Base-by-base conservation (phyloP, 768 basidiomycete species). In the Amanita rubescens region DNA sequence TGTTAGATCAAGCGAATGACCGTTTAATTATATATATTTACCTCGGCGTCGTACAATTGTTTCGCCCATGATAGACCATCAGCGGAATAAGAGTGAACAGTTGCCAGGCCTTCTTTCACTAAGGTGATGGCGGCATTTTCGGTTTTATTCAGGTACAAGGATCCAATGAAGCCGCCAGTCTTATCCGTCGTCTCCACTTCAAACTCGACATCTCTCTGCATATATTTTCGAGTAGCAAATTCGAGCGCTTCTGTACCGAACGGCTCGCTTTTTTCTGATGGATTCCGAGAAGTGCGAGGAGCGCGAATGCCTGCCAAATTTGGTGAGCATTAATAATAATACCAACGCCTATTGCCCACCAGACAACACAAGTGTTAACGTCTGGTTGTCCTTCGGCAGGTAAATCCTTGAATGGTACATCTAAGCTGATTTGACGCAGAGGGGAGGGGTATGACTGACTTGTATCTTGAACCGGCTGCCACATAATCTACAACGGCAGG, bases 141-240 rank as follows among this genome's bases (percentile, higher is more conserved):
- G 1, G 77, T 82, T 65, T 92, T 95, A 68, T 88, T 87, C 59
- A 88, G 53, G 67, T 86, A 94, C 51, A 98, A 75, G 1, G 86
- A 70, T 12, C 94, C 94, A 58, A 97, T 94, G 69, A 95, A 97
- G 3, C 96, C 96, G 35, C 95, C 95, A 3, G 87, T 85, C 69
- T 96, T 97, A 73, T 99, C 95, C 14, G 86, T 81, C 14, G 79
- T 78, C 55, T 95, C 91, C 43, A 97, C 84, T 60, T 91, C 88
- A 55, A 98, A 84, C 67, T 99, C 95, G 5, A 92, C 84, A 62
- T 99, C 95, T 25, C 95, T 82, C 67, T 99, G 95, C 86, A 97
- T 86, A 65, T 86, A 94, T 56, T 80, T 78, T 39, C 82, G 80
- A 7, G 79, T 79, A 2, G 91, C 77, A 61, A 90, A 97, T 35